These are phyloP conservation scores for Pseudonitzschia pungens DNA, from an alignment of 108 stramenopile species.

Conservation along the genomic window DNA sequence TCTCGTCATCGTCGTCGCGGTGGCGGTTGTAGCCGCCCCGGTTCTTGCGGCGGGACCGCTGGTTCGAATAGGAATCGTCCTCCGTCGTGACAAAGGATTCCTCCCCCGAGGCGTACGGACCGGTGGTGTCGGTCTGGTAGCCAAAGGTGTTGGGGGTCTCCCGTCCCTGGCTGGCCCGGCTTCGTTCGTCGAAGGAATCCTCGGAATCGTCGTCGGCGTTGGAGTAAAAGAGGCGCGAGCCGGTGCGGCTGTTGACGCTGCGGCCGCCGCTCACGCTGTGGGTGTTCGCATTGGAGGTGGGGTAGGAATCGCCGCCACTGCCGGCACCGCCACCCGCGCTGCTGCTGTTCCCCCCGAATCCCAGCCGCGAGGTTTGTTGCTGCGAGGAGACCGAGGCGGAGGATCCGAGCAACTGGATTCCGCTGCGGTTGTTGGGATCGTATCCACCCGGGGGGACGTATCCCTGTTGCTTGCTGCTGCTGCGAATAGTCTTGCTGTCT, in stretches of 20 bases:
- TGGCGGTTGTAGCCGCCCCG: background rate
- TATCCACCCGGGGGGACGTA: background rate
- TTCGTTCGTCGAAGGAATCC: constrained; percentile 35
- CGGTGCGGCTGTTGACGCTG: background rate
- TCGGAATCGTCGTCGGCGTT: constrained; percentile 34
- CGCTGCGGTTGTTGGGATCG: background rate
- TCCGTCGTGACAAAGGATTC: background rate
- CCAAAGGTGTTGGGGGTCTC: constrained; percentile 4
- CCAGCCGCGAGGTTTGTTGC: background rate
- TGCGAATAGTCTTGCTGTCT: background rate
- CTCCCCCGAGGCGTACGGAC: background rate
- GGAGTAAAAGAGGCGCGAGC: constrained; percentile 34
- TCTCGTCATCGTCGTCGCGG: constrained; percentile 5
- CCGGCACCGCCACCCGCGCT: background rate
- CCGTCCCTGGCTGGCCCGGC: background rate
- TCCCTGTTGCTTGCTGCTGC: background rate
- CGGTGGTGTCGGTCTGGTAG: background rate
- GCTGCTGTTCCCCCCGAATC: background rate
- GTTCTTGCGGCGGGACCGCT: background rate
- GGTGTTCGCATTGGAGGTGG: background rate
- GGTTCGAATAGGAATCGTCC: background rate
- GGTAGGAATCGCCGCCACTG: background rate
- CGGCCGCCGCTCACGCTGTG: background rate
- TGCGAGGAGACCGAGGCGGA: background rate
- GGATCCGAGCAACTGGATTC: constrained; percentile 1